phyloP scores from a whole-genome alignment of 768 basidiomycete species.

The Strobilomyces confusus region DNA sequence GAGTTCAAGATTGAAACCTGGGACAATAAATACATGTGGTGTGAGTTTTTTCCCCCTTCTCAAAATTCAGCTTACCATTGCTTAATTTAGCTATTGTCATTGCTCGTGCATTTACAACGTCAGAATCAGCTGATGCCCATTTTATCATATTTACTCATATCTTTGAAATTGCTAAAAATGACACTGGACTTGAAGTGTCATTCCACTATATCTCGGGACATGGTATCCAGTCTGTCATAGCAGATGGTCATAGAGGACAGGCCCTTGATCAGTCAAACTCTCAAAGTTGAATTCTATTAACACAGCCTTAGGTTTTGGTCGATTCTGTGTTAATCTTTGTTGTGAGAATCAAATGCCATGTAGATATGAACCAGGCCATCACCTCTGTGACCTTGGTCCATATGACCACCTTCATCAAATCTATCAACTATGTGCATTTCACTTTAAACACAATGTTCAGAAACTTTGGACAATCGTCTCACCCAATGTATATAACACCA shows the following conservation, averaged over 20 bases:
- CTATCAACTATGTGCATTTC: neutral
- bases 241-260: neutral
- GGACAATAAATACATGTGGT: neutral
- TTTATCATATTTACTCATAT: neutral
- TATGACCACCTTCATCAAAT: neutral
- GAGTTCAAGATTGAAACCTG: conserved; percentile 4
- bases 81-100: conserved; percentile 2
- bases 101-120: conserved; percentile 1
- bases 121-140: neutral
- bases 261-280: neutral
- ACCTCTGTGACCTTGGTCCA: neutral
- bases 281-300: too few relatives aligned
- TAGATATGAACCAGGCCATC: too few relatives aligned
- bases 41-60: conserved; percentile 1
- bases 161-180: neutral
- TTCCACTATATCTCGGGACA: neutral
- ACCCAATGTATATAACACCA: neutral
- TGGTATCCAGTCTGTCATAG: conserved; percentile 4
- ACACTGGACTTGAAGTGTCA: neutral
- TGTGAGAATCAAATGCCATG: too few relatives aligned
- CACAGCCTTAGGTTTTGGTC: too few relatives aligned
- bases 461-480: neutral
- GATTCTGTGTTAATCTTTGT: too few relatives aligned
- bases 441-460: neutral
- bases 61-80: too few relatives aligned